Percentiles rank a stretch among this genome's conserved stretches.
Evolutionary conservation across 2,329 filamentous ascomycete species (phyloP).

Genomic region (Huntiella omanensis): DNA sequence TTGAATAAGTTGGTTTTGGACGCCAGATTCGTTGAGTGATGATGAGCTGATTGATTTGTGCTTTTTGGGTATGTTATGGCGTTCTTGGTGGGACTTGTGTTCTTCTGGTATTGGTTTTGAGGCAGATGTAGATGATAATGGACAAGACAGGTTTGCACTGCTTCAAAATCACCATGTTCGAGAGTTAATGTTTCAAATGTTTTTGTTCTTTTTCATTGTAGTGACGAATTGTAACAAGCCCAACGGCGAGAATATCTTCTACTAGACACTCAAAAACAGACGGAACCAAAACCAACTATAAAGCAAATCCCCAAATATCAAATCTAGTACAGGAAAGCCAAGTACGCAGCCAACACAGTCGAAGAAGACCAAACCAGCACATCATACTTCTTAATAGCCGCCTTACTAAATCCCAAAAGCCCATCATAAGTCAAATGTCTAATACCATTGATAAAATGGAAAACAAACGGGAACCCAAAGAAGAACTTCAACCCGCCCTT

Average conservation of each 20-base stretch:
- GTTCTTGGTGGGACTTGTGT: neutral
- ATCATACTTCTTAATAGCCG: slow-evolving; percentile 26
- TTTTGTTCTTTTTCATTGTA: neutral
- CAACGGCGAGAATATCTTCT: neutral
- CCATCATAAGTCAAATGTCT: slow-evolving; percentile 36
- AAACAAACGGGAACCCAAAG: slow-evolving; percentile 39
- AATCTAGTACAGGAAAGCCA: slow-evolving; percentile 31
- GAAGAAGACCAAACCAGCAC: slow-evolving; percentile 29
- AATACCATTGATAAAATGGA: slow-evolving; percentile 36
- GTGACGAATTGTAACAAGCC: neutral
- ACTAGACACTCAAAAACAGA: too few relatives aligned
- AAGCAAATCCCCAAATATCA: neutral
- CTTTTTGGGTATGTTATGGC: neutral
- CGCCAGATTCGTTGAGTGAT: slow-evolving; percentile 29
- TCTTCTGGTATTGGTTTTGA: neutral
- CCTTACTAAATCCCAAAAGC: slow-evolving; percentile 30
- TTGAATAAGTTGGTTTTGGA: slow-evolving; percentile 34
- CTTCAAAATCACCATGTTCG: too few relatives aligned
- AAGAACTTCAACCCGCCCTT: slow-evolving; percentile 39
- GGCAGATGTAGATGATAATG: too few relatives aligned
- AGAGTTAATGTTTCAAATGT: neutral
- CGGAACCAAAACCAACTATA: neutral
- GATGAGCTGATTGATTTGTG: neutral
- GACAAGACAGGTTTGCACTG: too few relatives aligned
- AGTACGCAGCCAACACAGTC: slow-evolving; percentile 23